Base-by-base conservation (phyloP, 768 basidiomycete genomes). In the Holtermannia corniformis region DNA sequence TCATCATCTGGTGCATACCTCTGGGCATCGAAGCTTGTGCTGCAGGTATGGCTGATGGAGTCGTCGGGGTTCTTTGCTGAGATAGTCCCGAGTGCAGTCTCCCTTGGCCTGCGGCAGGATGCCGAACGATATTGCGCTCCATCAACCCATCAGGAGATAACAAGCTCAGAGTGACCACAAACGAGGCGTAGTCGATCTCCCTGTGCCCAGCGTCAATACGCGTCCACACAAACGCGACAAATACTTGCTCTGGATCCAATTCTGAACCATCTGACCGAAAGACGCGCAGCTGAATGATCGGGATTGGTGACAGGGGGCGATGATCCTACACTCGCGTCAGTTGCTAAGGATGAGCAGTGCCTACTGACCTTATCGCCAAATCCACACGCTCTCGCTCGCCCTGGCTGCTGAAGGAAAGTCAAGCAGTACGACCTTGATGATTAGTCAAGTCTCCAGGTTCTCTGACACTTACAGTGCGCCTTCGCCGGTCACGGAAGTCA, bases 381-480 rank as follows among this genome's bases (percentile, higher is more conserved):
- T 11, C 92, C 92, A 70, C 91, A 93, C 84, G 92, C 92, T 59
- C 91, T 81, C 46, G 91, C 92, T 41, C 91, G 81, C 44, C 87
- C 72, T 40, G 92, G 91, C 62, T 92, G 81, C 69, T 95, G 92
- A 2, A 87, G 79, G 62, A 92, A 80, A 59, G 87, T 83, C 41
- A 93, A 78, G 13, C 83, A 81, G 72, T 92, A 92, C 68, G 85
- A 77, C 67, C 87, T 89, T n/a, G 21, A 10, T 2, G 20, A 45
- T 52, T 21, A 51, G 26, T 41, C 20, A 43, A n/a, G n/a, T n/a
- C n/a, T n/a, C n/a, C n/a, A n/a, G n/a, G n/a, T n/a, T n/a, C n/a
- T n/a, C n/a, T n/a, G n/a, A n/a, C n/a, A n/a, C n/a, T n/a, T n/a
- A n/a, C n/a, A n/a, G n/a, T n/a, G n/a, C n/a, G n/a, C n/a, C n/a